Evolutionary conservation across 129 eudicot species (phyloP).

Genomic region (Pittosporum tobira): DNA sequence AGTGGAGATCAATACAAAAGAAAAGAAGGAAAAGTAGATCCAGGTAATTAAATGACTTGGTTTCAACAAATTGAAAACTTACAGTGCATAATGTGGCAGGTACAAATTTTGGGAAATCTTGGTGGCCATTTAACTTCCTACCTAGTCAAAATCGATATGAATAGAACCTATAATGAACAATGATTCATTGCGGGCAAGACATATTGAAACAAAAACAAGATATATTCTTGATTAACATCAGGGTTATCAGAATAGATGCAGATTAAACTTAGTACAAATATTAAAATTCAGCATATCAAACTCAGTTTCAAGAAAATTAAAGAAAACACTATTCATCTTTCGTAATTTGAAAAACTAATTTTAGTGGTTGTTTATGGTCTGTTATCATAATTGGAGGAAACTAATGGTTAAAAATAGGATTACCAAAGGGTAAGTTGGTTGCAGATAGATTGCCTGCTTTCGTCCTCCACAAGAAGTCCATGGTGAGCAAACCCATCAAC

Average conservation of each 20-base stretch:
- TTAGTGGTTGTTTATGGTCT: not conserved
- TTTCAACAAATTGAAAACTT: slow-evolving; percentile 13
- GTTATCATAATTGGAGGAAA: not conserved
- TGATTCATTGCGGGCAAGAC: not conserved
- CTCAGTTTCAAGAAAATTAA: slow-evolving; percentile 3
- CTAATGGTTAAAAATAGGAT: slow-evolving; percentile 2
- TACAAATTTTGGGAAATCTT: not conserved
- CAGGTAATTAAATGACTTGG: not conserved
- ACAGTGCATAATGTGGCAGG: slow-evolving; percentile 12
- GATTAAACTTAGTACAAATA: slow-evolving; percentile 6
- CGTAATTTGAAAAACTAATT: not conserved
- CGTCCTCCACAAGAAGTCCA: slow-evolving; percentile 19
- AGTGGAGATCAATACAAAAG: not conserved
- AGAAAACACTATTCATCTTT: not conserved
- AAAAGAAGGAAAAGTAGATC: not conserved
- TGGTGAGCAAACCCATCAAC: slow-evolving; percentile 30
- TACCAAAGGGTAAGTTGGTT: slow-evolving; percentile 23
- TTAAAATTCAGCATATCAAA: slow-evolving; percentile 5
- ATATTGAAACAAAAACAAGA: not conserved
- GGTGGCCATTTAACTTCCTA: slow-evolving; percentile 11
- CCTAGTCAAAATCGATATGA: slow-evolving; percentile 24
- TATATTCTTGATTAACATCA: not conserved
- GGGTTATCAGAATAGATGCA: not conserved
- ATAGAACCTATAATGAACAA: slow-evolving; percentile 7
- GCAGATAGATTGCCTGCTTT: slow-evolving; percentile 18